Base-by-base conservation (phyloP, 2,329 filamentous ascomycete species). In the Microdochium paspali region DNA sequence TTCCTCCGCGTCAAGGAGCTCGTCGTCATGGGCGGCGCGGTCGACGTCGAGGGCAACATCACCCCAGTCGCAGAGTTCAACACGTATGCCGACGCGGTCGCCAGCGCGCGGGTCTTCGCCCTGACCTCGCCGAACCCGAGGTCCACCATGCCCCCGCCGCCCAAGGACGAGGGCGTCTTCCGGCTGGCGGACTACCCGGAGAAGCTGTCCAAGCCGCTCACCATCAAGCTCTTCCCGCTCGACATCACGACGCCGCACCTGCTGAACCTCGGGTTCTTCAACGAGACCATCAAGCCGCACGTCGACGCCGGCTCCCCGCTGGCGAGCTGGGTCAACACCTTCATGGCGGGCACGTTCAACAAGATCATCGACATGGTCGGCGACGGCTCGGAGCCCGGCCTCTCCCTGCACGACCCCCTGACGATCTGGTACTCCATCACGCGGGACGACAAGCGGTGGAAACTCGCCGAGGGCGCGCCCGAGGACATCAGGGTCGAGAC, bases 31-130 rank as follows among this genome's bases (percentile, higher is more conserved):
- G 93, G 91, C 50, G 93, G 93, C 50, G 84, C 87, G 23, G 78
- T 98, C 47, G 75, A 86, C 50, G 70, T 82, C 42, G 77, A 82
- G 45, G 93, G 93, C 56, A 98, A 98, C 65, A 82, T 87, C 59
- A 83, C 81, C 43, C 91, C 93, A 2, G 79, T 85, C 12, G 89
- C 87, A 52, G 93, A 98, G 64, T 98, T 98, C 77, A 98, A 98
- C 71, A 86, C 85, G 49, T 95, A 89, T 60, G 90, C 93, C 49
- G 94, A 98, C 63, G 75, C 86, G 20, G 76, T 87, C 35, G 86
- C 87, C 24, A 80, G 86, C 0, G 87, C 87, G 10, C 77, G 86
- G 13, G 77, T 93, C 18, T 90, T 84, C 59, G 85, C 87, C 6
- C 71, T 93, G 52, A 90, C 87, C 0, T 89, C 85, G 1, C 78